Conservation (phyloP, 805 yeast species). For the Saturnispora kantuleensis region DNA sequence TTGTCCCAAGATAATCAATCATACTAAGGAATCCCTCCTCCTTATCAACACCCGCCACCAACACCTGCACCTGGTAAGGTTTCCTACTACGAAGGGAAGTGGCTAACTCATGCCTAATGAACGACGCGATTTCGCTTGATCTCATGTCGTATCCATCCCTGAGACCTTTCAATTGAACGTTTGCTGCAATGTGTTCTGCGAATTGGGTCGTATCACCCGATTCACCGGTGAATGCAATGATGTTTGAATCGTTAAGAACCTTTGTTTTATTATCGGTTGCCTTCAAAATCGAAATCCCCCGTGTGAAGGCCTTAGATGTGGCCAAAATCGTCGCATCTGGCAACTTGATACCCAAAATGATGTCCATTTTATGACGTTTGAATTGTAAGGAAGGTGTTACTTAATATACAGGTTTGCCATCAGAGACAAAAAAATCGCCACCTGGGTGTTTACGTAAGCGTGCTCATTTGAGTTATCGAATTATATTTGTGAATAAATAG, state of each 20-base stretch:
- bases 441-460: too few relatives aligned
- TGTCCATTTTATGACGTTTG: constrained; percentile 52
- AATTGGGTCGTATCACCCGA: constrained; percentile 94
- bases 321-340: constrained; percentile 77
- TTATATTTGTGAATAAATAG: neutral
- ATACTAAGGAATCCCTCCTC: constrained; percentile 60
- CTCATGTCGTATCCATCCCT: constrained; percentile 75
- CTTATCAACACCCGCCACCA: constrained; percentile 73
- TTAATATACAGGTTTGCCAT: neutral
- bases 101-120: constrained; percentile 82
- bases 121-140: constrained; percentile 80
- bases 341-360: constrained; percentile 76
- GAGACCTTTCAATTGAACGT: constrained; percentile 77
- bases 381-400: too few relatives aligned
- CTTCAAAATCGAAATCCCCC: constrained; percentile 79
- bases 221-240: constrained; percentile 90
- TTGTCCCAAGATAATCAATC: constrained; percentile 91
- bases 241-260: constrained; percentile 58
- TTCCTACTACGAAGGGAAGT: constrained; percentile 83
- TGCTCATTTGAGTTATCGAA: neutral
- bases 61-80: constrained; percentile 90
- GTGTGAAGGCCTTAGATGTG: constrained; percentile 88
- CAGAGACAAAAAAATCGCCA: neutral
- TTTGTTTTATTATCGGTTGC: constrained; percentile 76
- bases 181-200: constrained; percentile 91